Evolutionary conservation across 2,329 filamentous ascomycete genomes (phyloP).

Genomic region (Blastomyces percursus): DNA sequence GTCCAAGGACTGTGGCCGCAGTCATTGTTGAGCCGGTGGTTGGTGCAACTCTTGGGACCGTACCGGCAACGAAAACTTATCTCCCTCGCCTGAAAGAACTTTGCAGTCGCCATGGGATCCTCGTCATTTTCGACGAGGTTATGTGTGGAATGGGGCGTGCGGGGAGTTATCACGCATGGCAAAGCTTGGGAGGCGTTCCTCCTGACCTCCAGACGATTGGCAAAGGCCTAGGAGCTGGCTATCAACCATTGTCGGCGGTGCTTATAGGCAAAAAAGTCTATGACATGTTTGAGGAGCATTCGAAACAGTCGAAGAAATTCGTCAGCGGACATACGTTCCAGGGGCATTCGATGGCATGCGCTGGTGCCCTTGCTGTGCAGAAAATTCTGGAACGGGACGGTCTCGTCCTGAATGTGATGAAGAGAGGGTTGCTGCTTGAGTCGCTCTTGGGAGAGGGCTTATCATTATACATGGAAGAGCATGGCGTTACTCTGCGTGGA

Average conservation of each 20-base stretch:
- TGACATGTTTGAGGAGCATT: slow-evolving; percentile 29
- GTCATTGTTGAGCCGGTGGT: slow-evolving; percentile 1
- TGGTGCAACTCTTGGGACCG: slow-evolving; percentile 36
- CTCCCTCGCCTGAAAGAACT: slow-evolving; percentile 43
- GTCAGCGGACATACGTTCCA: slow-evolving; percentile 50
- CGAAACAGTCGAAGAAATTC: slow-evolving; percentile 35
- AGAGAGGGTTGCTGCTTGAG: slow-evolving; percentile 17
- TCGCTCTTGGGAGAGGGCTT: not conserved
- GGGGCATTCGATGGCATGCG: slow-evolving; percentile 43
- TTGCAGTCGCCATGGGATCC: slow-evolving; percentile 45
- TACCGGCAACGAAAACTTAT: slow-evolving; percentile 44
- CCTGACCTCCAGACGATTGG: slow-evolving; percentile 49
- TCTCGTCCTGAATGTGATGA: slow-evolving; percentile 35
- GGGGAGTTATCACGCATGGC: slow-evolving; percentile 46
- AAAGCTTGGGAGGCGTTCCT: slow-evolving; percentile 39
- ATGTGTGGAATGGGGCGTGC: slow-evolving; percentile 49
- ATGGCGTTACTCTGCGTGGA: slow-evolving; percentile 1
- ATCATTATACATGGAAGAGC: not conserved
- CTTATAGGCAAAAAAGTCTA: slow-evolving; percentile 39
- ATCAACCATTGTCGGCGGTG: slow-evolving; percentile 43
- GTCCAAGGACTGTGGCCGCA: slow-evolving; percentile 1
- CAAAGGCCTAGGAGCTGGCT: slow-evolving; percentile 46
- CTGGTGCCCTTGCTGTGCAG: slow-evolving; percentile 42
- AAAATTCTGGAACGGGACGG: slow-evolving; percentile 41
- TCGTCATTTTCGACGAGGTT: slow-evolving; percentile 39